phyloP scores from a whole-genome alignment of 2,329 filamentous ascomycete genomes.

The Tolypocladium album region DNA sequence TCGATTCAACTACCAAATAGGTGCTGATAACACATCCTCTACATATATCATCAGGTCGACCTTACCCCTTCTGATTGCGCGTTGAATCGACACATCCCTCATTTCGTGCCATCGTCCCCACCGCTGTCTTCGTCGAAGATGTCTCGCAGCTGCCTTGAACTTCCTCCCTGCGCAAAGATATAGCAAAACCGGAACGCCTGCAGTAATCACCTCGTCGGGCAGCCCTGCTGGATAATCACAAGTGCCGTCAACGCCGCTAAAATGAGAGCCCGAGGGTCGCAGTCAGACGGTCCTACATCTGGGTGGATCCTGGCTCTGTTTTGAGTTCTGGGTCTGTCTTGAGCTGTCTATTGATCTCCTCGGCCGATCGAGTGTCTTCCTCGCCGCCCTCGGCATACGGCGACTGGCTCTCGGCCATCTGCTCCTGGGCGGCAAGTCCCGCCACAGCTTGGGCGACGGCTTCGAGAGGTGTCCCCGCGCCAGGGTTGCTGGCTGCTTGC shows the following conservation, averaged over 20 bases:
- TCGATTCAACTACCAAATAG: not conserved
- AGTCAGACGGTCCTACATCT: constrained; percentile 8
- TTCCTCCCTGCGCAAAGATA: not conserved
- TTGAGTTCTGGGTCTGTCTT: constrained; percentile 35
- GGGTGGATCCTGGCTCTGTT: constrained; percentile 18
- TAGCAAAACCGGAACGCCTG: not conserved
- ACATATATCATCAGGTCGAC: not conserved
- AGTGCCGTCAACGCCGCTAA: constrained; percentile 2
- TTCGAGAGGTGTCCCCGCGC: constrained; percentile 29
- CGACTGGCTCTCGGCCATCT: constrained; percentile 24
- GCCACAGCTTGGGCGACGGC: constrained; percentile 40
- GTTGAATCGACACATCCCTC: not conserved
- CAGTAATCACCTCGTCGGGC: not conserved
- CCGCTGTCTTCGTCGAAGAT: not conserved
- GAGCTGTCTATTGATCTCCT: constrained; percentile 45
- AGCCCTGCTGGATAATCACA: not conserved
- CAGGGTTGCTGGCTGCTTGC: constrained; percentile 13
- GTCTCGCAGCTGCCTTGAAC: not conserved
- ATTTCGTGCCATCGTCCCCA: not conserved
- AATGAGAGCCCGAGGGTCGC: not conserved
- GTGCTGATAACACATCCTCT: not conserved
- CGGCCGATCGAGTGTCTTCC: constrained; percentile 35
- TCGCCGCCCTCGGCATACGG: constrained; percentile 20
- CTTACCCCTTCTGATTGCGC: not conserved
- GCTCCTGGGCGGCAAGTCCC: constrained; percentile 30